These are phyloP conservation scores for Populus hybrid DNA, from an alignment of 441 rosid genomes.

Conservation along the genomic window DNA sequence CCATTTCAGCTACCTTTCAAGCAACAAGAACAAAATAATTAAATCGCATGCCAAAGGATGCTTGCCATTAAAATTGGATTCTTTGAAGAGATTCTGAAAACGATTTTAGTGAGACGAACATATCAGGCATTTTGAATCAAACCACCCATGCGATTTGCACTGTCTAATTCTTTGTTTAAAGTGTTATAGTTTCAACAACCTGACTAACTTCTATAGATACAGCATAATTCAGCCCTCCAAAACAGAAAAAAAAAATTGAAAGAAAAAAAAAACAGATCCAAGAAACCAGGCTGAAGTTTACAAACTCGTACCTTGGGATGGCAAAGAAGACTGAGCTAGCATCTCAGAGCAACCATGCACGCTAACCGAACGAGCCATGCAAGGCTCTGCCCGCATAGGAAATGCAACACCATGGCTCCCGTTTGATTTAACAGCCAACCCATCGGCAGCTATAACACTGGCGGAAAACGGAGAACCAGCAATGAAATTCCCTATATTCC, in stretches of 20 bases:
- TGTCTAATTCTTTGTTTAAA: neutral
- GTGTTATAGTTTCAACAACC: neutral
- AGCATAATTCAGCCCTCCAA: constrained; percentile 1
- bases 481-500: constrained; percentile 42
- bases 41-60: neutral
- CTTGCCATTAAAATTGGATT: neutral
- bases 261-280: neutral
- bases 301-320: constrained; percentile 47
- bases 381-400: constrained; percentile 54
- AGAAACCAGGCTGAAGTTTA: neutral
- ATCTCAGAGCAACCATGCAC: constrained; percentile 85
- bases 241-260: neutral
- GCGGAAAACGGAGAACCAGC: constrained; percentile 77
- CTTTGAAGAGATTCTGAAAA: neutral
- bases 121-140: neutral
- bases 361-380: constrained; percentile 88
- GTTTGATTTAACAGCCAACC: constrained; percentile 38
- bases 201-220: neutral
- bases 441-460: constrained; percentile 58
- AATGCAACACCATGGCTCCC: constrained; percentile 34
- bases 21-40: neutral
- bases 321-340: constrained; percentile 35
- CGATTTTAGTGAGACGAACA: neutral
- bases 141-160: neutral
- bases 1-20: neutral